Percentiles rank a stretch among this genome's conserved stretches.
phyloP scores from a whole-genome alignment of 768 basidiomycete species.

The Tricholoma bakamatsutake region DNA sequence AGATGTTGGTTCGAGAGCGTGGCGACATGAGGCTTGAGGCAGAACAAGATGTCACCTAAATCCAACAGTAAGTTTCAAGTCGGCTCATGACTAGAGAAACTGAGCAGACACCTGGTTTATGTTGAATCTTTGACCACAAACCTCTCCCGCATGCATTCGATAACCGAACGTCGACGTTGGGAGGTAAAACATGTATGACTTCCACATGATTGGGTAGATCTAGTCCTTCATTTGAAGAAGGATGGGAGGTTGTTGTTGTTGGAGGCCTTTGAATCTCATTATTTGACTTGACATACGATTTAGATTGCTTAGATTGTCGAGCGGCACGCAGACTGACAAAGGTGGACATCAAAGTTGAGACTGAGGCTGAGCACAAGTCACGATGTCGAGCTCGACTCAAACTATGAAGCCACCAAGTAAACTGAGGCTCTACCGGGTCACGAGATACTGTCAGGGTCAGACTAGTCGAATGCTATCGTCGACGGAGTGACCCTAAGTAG shows the following conservation, averaged over 20 bases:
- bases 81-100: neutral
- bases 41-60: constrained; percentile 56
- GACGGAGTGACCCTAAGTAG: too few relatives aligned
- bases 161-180: constrained; percentile 31
- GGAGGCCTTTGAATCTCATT: constrained; percentile 15
- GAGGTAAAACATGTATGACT: constrained; percentile 24
- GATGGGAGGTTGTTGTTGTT: constrained; percentile 16
- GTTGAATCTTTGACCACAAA: constrained; percentile 31
- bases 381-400: too few relatives aligned
- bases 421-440: too few relatives aligned
- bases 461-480: too few relatives aligned
- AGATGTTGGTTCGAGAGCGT: constrained; percentile 63
- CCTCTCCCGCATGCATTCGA: constrained; percentile 38
- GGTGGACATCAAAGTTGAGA: constrained; percentile 12
- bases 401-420: too few relatives aligned
- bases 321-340: constrained; percentile 26
- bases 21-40: constrained; percentile 51
- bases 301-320: constrained; percentile 21
- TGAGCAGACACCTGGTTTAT: constrained; percentile 31
- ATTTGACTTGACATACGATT: constrained; percentile 30
- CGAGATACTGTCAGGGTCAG: too few relatives aligned
- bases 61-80: neutral
- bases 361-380: too few relatives aligned
- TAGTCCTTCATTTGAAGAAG: constrained; percentile 15
- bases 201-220: constrained; percentile 3